Evolutionary conservation across 208 protist species (phyloP).

Genomic region (Strigomonas galati): DNA sequence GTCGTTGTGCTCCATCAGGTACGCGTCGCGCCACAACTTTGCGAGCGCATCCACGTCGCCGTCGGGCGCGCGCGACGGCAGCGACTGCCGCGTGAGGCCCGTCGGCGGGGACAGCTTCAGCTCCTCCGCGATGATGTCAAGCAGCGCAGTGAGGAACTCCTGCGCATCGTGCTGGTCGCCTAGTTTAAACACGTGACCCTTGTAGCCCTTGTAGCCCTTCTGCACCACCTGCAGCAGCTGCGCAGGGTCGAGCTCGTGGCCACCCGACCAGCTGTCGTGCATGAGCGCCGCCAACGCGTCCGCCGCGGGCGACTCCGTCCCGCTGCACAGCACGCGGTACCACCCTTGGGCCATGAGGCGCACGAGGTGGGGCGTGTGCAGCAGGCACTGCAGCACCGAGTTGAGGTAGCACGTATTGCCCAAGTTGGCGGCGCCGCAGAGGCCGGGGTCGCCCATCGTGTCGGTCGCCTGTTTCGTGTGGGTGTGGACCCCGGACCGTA

Average conservation of each 20-base stretch:
- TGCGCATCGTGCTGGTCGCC: slow-evolving; percentile 49
- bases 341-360: slow-evolving; percentile 11
- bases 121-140: slow-evolving; percentile 39
- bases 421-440: slow-evolving; percentile 17
- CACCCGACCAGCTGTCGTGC: background rate
- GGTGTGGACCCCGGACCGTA: background rate
- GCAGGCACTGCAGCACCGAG: slow-evolving; percentile 22
- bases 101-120: slow-evolving; percentile 10
- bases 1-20: slow-evolving; percentile 9
- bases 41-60: slow-evolving; percentile 8
- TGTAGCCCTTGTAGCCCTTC: background rate
- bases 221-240: slow-evolving; percentile 3
- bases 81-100: background rate
- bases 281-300: background rate
- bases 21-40: slow-evolving; percentile 14
- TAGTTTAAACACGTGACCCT: background rate
- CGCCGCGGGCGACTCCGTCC: background rate
- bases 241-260: background rate
- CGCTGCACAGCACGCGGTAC: background rate
- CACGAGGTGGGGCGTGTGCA: slow-evolving; percentile 13
- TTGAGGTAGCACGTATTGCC: slow-evolving; percentile 32
- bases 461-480: background rate
- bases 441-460: background rate
- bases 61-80: slow-evolving; percentile 1
- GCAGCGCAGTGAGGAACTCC: slow-evolving; percentile 34